A percentile compares a stretch with the other conserved stretches of the same genome.
phyloP scores from a whole-genome alignment of 495 filamentous ascomycete species.

The Trichoderma orchidacearum region DNA sequence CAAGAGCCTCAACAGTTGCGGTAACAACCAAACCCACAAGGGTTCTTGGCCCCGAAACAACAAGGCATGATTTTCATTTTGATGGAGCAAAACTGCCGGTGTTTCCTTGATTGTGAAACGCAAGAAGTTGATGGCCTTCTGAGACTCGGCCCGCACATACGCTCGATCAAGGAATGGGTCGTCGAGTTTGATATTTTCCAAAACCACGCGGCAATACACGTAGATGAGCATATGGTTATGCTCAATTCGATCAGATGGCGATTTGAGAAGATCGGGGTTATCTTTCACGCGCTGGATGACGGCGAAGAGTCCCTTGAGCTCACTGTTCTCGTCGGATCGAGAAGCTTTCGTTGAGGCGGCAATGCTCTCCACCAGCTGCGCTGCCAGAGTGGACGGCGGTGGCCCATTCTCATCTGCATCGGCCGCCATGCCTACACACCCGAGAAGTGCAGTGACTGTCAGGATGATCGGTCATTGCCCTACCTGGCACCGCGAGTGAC shows the following conservation, averaged over 20 bases:
- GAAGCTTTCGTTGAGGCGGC: constrained; percentile 23
- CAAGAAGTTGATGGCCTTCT: constrained; percentile 52
- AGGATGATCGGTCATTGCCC: constrained; percentile 2
- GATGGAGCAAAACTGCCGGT: constrained; percentile 51
- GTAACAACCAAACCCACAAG: constrained; percentile 68
- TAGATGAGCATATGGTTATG: constrained; percentile 74
- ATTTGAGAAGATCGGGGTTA: constrained; percentile 22
- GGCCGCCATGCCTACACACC: constrained; percentile 9
- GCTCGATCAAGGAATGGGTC: constrained; percentile 44
- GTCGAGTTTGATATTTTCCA: constrained; percentile 48
- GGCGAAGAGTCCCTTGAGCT: constrained; percentile 25
- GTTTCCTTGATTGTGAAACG: constrained; percentile 57
- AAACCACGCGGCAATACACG: constrained; percentile 67
- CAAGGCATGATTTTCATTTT: constrained; percentile 19
- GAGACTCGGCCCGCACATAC: constrained; percentile 46
- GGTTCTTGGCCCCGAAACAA: constrained; percentile 42
- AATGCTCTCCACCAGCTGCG: constrained; percentile 47
- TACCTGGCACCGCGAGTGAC: background rate
- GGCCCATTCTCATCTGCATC: constrained; percentile 14
- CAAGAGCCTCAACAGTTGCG: constrained; percentile 44
- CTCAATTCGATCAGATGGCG: constrained; percentile 49
- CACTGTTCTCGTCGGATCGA: constrained; percentile 25
- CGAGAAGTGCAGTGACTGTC: background rate
- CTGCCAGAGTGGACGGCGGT: constrained; percentile 57
- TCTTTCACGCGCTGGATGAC: constrained; percentile 27